Evolutionary conservation across 208 protist genomes (phyloP).

Genomic region (Trypanosoma theileri): DNA sequence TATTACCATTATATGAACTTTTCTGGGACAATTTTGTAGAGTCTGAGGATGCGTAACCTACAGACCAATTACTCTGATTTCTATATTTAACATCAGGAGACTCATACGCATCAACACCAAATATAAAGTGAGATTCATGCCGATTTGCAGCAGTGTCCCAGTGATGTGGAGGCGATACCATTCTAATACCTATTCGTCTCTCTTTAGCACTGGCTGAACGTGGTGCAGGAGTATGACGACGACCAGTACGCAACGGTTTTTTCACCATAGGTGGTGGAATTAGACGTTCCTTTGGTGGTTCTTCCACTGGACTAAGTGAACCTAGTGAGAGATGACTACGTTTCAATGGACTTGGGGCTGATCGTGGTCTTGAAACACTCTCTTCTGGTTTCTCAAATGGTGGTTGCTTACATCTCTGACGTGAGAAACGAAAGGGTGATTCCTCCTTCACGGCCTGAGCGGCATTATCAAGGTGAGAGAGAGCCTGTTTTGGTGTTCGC

Average conservation of each 20-base stretch:
- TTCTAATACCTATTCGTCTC: slow-evolving; percentile 48
- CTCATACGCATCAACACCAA: slow-evolving; percentile 33
- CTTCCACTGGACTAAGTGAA: slow-evolving; percentile 48
- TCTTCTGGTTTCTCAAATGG: slow-evolving; percentile 7
- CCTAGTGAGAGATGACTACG: slow-evolving; percentile 45
- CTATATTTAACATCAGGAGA: slow-evolving; percentile 26
- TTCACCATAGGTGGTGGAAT: slow-evolving; percentile 57
- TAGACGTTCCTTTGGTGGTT: slow-evolving; percentile 35
- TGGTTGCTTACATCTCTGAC: slow-evolving; percentile 14
- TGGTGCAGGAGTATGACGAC: slow-evolving; percentile 50
- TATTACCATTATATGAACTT: neutral
- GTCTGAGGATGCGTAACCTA: slow-evolving; percentile 9
- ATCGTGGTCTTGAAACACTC: slow-evolving; percentile 2
- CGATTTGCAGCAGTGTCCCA: slow-evolving; percentile 50
- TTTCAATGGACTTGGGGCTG: slow-evolving; percentile 16
- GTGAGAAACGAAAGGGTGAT: neutral
- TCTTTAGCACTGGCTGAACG: slow-evolving; percentile 40
- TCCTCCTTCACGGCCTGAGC: slow-evolving; percentile 1
- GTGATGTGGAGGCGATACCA: slow-evolving; percentile 56
- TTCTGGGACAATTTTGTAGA: neutral
- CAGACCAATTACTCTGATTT: slow-evolving; percentile 51
- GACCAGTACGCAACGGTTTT: slow-evolving; percentile 38
- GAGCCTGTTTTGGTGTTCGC: neutral
- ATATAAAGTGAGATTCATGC: slow-evolving; percentile 44
- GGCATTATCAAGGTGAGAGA: slow-evolving; percentile 11